Conservation (phyloP, 2,329 filamentous ascomycete genomes). For the Colletotrichum sp. region DNA sequence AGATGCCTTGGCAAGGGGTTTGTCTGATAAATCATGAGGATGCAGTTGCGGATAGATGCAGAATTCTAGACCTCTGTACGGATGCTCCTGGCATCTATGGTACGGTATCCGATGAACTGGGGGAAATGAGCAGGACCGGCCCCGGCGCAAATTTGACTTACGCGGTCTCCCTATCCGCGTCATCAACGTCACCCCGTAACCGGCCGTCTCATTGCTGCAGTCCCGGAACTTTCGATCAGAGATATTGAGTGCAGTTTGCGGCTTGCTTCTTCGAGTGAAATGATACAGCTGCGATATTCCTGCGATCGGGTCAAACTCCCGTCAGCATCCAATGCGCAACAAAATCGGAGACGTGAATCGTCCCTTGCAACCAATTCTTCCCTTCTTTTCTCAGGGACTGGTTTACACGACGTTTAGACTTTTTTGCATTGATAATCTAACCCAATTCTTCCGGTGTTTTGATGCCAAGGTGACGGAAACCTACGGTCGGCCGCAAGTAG, state of each 20-base stretch:
- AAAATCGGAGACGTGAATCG: accelerated
- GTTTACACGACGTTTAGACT: not conserved
- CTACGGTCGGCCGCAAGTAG: not conserved
- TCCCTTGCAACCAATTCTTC: not conserved
- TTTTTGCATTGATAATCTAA: accelerated
- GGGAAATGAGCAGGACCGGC: not conserved
- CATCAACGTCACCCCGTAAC: not conserved
- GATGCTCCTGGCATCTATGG: not conserved
- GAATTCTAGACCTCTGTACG: not conserved
- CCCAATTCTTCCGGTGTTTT: not conserved
- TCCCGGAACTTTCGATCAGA: not conserved
- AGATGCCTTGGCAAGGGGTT: not conserved
- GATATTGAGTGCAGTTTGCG: not conserved
- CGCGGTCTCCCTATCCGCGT: not conserved
- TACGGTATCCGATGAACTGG: not conserved
- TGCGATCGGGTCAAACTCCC: not conserved
- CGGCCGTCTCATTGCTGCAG: not conserved
- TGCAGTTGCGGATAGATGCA: not conserved
- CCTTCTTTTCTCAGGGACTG: not conserved
- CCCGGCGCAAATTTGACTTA: not conserved
- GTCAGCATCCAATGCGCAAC: not conserved
- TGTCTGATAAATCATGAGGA: not conserved
- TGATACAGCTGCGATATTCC: not conserved
- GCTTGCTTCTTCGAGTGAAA: not conserved
- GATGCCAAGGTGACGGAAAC: not conserved